Conservation (phyloP, 1,139 yeast species). For the Blastobotrys capitulatus region DNA sequence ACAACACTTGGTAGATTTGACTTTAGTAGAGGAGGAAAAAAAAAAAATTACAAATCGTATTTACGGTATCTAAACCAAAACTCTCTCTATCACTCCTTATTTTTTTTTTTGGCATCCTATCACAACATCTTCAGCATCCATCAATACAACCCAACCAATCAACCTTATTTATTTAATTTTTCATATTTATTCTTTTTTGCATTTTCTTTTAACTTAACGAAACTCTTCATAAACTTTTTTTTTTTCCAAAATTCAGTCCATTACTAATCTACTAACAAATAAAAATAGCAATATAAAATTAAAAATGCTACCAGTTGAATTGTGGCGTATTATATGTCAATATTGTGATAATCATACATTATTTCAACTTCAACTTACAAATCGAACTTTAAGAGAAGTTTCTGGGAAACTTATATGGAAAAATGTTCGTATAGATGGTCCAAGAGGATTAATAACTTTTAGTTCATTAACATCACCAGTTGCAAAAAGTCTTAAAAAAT, state of each 20-base stretch:
- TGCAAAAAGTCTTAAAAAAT: neutral
- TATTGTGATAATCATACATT: conserved; percentile 7
- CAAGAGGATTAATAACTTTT: conserved; percentile 3
- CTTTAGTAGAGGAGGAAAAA: too few relatives aligned
- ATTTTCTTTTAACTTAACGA: neutral
- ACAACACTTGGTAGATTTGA: too few relatives aligned
- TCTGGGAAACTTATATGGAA: conserved; percentile 8
- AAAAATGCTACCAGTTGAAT: conserved; percentile 6
- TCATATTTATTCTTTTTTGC: neutral
- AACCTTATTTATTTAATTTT: neutral
- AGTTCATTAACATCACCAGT: neutral
- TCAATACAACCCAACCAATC: too few relatives aligned
- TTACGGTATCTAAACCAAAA: too few relatives aligned
- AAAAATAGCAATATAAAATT: neutral
- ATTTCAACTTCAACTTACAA: conserved; percentile 5
- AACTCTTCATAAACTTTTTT: too few relatives aligned
- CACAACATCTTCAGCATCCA: too few relatives aligned
- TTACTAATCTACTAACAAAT: too few relatives aligned
- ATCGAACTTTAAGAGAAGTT: conserved; percentile 2
- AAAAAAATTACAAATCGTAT: too few relatives aligned
- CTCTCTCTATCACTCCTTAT: too few relatives aligned
- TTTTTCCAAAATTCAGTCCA: neutral
- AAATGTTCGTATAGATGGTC: conserved; percentile 7
- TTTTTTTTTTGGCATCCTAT: too few relatives aligned
- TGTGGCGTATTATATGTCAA: conserved; percentile 3